Evolutionary conservation across 2,329 filamentous ascomycete species (phyloP).

Genomic region (Colletotrichum godetiae): DNA sequence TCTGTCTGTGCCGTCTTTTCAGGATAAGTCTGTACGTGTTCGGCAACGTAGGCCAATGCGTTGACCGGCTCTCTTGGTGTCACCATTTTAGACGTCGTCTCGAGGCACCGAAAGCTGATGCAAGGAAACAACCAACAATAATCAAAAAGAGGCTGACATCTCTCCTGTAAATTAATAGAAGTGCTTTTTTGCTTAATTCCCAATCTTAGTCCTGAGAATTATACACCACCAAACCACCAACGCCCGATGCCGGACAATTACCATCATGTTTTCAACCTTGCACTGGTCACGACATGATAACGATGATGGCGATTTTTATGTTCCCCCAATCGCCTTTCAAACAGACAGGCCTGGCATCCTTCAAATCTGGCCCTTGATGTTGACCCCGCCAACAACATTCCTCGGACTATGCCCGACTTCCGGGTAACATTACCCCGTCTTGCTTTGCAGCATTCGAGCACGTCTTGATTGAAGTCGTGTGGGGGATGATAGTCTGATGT

Average conservation of each 20-base stretch:
- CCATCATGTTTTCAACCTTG: background rate
- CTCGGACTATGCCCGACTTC: background rate
- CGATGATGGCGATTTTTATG: background rate
- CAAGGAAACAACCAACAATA: rapidly evolving
- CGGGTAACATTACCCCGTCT: background rate
- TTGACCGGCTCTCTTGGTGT: background rate
- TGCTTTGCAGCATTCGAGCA: background rate
- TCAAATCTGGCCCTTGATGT: background rate
- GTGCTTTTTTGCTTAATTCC: too few relatives aligned
- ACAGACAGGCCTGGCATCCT: background rate
- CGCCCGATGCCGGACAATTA: background rate
- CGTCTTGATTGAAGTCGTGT: background rate
- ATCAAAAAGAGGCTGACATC: background rate
- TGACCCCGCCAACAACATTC: background rate
- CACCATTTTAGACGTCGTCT: background rate
- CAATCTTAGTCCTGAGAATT: background rate
- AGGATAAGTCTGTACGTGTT: background rate
- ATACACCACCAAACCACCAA: background rate
- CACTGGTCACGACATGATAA: background rate
- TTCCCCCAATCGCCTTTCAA: background rate
- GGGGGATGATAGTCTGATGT: background rate
- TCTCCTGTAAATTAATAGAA: too few relatives aligned
- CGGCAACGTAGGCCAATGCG: background rate
- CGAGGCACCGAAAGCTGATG: background rate
- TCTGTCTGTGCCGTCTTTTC: background rate